These are phyloP conservation scores for Orbilia quercus DNA, from an alignment of 2,329 filamentous ascomycete species.

Conservation along the genomic window DNA sequence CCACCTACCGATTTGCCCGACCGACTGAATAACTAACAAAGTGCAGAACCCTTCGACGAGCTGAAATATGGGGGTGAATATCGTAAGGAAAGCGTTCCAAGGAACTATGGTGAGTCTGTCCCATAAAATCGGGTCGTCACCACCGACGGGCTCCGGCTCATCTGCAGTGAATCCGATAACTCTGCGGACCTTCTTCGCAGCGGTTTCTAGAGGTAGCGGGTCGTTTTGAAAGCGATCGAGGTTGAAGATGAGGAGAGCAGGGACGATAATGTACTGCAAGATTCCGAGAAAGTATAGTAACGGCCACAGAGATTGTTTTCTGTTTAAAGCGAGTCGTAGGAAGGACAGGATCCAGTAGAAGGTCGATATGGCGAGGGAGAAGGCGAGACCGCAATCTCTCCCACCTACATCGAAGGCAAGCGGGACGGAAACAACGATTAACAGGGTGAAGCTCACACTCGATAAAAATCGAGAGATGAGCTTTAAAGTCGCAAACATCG, in stretches of 20 bases:
- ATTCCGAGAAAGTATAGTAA: conserved; percentile 76
- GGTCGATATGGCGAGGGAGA: conserved; percentile 85
- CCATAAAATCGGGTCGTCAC: conserved; percentile 66
- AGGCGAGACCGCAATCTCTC: conserved; percentile 90
- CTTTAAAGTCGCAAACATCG: conserved; percentile 56
- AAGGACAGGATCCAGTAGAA: conserved; percentile 92
- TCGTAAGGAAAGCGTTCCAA: conserved; percentile 89
- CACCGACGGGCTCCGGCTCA: conserved; percentile 49
- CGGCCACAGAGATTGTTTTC: conserved; percentile 72
- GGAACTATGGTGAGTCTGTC: conserved; percentile 82
- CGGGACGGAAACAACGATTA: conserved; percentile 93
- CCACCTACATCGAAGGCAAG: conserved; percentile 98
- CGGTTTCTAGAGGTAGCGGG: conserved; percentile 60
- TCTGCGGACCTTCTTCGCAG: conserved; percentile 40
- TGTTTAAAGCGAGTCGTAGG: conserved; percentile 71
- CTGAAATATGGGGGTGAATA: conserved; percentile 94
- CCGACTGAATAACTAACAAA: conserved; percentile 91
- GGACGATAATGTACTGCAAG: conserved; percentile 87
- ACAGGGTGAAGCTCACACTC: conserved; percentile 85
- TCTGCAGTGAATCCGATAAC: conserved; percentile 45
- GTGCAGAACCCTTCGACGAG: conserved; percentile 96
- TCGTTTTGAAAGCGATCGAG: conserved; percentile 95
- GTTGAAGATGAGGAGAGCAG: conserved; percentile 89
- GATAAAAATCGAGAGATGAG: conserved; percentile 78
- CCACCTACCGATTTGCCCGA: conserved; percentile 93